These are phyloP conservation scores for Allomyces macrogynus DNA, from an alignment of 192 early-diverging fungal genomes.

Conservation along the genomic window DNA sequence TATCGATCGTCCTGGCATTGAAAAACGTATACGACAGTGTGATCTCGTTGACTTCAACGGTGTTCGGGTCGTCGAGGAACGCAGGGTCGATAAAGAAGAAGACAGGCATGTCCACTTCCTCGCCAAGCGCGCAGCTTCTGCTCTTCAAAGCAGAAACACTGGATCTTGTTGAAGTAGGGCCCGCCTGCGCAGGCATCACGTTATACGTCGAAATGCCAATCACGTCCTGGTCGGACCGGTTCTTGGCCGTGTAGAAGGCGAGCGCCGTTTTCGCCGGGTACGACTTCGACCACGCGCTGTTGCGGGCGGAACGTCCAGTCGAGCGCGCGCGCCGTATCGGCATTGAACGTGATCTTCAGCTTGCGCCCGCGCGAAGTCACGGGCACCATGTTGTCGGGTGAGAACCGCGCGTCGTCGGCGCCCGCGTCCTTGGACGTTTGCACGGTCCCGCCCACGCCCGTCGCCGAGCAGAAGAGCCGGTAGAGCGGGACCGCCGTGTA, in stretches of 20 bases:
- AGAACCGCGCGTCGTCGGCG: slow-evolving; percentile 37
- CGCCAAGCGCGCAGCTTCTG: slow-evolving; percentile 69
- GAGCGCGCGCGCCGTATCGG: slow-evolving; percentile 53
- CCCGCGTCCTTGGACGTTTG: slow-evolving; percentile 23
- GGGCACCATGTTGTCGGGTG: slow-evolving; percentile 35
- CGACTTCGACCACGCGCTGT: slow-evolving; percentile 62
- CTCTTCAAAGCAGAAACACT: slow-evolving; percentile 99
- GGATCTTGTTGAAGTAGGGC: slow-evolving; percentile 99
- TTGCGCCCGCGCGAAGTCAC: slow-evolving; percentile 38
- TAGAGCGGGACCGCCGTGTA: slow-evolving; percentile 94
- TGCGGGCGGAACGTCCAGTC: slow-evolving; percentile 83
- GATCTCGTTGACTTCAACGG: slow-evolving; percentile 82
- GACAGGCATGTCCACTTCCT: slow-evolving; percentile 87
- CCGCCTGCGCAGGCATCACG: slow-evolving; percentile 77
- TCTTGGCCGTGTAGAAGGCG: slow-evolving; percentile 88
- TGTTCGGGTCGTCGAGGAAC: slow-evolving; percentile 79
- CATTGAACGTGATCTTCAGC: slow-evolving; percentile 46
- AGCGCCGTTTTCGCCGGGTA: slow-evolving; percentile 91
- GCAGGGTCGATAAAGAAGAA: slow-evolving; percentile 98
- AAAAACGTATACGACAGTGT: slow-evolving; percentile 93
- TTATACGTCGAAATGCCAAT: slow-evolving; percentile 94
- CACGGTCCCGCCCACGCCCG: slow-evolving; percentile 80
- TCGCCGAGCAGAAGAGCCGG: slow-evolving; percentile 76
- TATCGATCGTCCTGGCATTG: slow-evolving; percentile 25
- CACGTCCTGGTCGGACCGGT: slow-evolving; percentile 62